Evolutionary conservation across 164 flowering plant species (phyloP), one percentile per base, ranked within the genome.

Genomic region (Stephania cephalantha): DNA sequence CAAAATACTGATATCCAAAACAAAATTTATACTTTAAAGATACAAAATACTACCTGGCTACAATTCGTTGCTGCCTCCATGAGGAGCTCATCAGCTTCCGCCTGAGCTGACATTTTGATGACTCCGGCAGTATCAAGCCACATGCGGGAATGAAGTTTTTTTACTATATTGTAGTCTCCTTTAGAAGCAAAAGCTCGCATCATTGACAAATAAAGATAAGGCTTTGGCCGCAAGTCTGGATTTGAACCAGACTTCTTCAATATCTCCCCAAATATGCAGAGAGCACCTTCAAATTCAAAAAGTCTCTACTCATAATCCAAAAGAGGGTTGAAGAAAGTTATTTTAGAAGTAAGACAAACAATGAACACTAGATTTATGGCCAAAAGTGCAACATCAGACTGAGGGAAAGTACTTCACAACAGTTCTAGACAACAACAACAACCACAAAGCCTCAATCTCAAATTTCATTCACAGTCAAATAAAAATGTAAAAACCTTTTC

Each of bases 71-170:
- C 91, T 73, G 93, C 91, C 55, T 91, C 95, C 93, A 91, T 87
- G 46, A 88, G 88, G 78, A 91, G 91, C 74, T 89, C 89, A 84
- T 88, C 91, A 25, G 93, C 87, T 83, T 89, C 95, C 72, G 82
- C 82, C 78, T 86, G 90, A 84, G 80, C 79, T 46, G 76, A 75
- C 13, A 63, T 74, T 65, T 87, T 79, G 71, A 90, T 86, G 11
- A 83, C 79, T 78, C 95, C 95, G 69, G 83, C 71, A 74, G 90
- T 76, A 81, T 89, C 91, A n/a, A 82, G 80, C 90, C 87, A 84
- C 85, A 91, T 82, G 52, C 90, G 89, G 50, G 70, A 76, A 78
- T 81, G 85, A 50, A 88, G 82, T 75, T 35, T 84, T 81, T 81
- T 83, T 17, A 85, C 95, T 85, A 86, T 78, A 30, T 10, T 9